Evolutionary conservation across 257 asterid species (phyloP).

Genomic region (Nicotiana attenuata): DNA sequence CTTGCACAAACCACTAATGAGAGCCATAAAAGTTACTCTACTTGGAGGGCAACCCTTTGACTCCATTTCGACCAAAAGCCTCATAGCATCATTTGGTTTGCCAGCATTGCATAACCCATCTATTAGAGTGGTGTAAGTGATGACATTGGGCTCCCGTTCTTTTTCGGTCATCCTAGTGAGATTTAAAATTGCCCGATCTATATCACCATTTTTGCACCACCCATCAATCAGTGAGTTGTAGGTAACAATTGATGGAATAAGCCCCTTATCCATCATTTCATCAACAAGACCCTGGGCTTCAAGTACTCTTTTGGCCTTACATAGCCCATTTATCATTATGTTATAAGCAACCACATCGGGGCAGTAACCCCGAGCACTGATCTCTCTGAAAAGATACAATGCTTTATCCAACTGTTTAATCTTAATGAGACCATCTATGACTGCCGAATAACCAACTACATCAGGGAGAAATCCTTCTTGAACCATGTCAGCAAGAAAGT

Average conservation of each 20-base stretch:
- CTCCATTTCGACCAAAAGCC: constrained; percentile 62
- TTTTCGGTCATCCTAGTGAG: constrained; percentile 53
- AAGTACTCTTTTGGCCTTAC: constrained; percentile 41
- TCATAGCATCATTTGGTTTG: constrained; percentile 59
- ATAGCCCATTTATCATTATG: constrained; percentile 69
- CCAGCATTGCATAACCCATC: constrained; percentile 73
- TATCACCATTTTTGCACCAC: constrained; percentile 66
- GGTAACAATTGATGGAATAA: constrained; percentile 77
- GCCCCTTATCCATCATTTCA: constrained; percentile 66
- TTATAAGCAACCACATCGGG: constrained; percentile 84
- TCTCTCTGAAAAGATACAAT: constrained; percentile 55
- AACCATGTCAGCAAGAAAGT: constrained; percentile 57
- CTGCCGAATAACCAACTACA: constrained; percentile 69
- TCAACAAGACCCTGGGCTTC: constrained; percentile 58
- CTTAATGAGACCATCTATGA: constrained; percentile 59
- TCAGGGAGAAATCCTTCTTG: constrained; percentile 69
- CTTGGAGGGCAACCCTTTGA: constrained; percentile 49
- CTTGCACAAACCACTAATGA: constrained; percentile 85
- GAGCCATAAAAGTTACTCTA: constrained; percentile 80
- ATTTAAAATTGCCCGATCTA: constrained; percentile 43
- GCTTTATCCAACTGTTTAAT: constrained; percentile 48
- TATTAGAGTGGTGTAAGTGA: constrained; percentile 76
- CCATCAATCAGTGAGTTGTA: constrained; percentile 82
- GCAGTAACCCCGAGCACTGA: constrained; percentile 52
- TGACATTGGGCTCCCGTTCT: constrained; percentile 55